These are phyloP conservation scores for Citrus glauca DNA, from an alignment of 345 rosid species.

Conservation along the genomic window DNA sequence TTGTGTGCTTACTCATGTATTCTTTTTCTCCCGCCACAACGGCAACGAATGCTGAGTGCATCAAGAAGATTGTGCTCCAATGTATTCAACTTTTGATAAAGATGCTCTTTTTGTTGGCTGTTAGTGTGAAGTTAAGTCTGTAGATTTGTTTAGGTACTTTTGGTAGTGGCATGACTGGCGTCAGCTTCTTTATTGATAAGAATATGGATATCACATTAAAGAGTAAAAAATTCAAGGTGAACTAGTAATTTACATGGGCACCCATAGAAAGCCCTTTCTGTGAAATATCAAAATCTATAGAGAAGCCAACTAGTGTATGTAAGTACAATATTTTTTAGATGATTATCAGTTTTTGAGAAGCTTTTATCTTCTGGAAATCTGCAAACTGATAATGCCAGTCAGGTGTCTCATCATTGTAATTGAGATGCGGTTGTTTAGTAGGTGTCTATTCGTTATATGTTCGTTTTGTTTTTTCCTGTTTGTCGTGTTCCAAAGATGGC, in stretches of 20 bases:
- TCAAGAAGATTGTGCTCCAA: neutral
- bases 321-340: neutral
- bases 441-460: neutral
- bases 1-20: neutral
- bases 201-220: neutral
- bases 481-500: neutral
- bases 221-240: neutral
- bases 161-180: neutral
- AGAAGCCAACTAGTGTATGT: neutral
- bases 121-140: neutral
- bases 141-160: neutral
- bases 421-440: neutral
- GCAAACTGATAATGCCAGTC: neutral
- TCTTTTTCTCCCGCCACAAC: neutral
- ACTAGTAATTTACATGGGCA: neutral
- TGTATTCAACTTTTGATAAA: neutral
- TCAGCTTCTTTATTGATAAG: neutral
- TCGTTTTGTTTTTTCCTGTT: neutral
- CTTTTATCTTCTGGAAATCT: neutral
- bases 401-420: neutral
- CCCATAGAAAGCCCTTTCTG: neutral
- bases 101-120: neutral
- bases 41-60: neutral
- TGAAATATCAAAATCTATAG: no score
- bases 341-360: neutral